phyloP scores from a whole-genome alignment of 2,329 filamentous ascomycete genomes.

The Rhynchosporium secalis region DNA sequence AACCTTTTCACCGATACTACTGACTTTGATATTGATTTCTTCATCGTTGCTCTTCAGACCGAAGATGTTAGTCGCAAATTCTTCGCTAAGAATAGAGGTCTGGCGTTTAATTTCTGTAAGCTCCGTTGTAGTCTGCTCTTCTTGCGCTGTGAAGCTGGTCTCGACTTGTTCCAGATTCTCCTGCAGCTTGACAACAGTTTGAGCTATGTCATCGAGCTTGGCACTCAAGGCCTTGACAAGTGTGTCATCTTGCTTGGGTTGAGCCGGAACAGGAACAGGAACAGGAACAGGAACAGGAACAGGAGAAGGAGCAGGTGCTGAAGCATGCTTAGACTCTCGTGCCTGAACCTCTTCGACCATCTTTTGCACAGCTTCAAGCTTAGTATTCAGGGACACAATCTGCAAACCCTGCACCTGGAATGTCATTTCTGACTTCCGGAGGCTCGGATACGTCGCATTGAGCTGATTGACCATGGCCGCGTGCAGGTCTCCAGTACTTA shows the following conservation, averaged over 20 bases:
- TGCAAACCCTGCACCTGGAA: background rate
- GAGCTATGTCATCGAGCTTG: background rate
- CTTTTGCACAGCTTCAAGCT: background rate
- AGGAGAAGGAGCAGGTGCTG: background rate
- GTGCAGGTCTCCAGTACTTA: constrained; percentile 40
- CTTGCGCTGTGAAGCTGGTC: background rate
- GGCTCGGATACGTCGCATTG: constrained; percentile 8
- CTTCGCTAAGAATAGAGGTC: background rate
- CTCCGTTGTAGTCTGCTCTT: background rate
- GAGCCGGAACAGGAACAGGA: background rate
- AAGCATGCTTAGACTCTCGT: background rate
- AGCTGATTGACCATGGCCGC: constrained; percentile 9
- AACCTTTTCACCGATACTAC: background rate
- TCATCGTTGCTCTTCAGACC: background rate
- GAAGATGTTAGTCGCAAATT: background rate
- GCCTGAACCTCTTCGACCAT: background rate
- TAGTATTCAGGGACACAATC: background rate
- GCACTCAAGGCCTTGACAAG: background rate
- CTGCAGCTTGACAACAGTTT: background rate
- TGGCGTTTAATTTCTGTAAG: background rate
- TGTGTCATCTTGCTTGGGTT: background rate
- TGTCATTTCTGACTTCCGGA: constrained; percentile 4
- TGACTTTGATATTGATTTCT: background rate
- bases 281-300: background rate
- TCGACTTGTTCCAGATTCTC: background rate